Base-by-base conservation (phyloP, 768 basidiomycete species). In the Nevesoporus exiguus region DNA sequence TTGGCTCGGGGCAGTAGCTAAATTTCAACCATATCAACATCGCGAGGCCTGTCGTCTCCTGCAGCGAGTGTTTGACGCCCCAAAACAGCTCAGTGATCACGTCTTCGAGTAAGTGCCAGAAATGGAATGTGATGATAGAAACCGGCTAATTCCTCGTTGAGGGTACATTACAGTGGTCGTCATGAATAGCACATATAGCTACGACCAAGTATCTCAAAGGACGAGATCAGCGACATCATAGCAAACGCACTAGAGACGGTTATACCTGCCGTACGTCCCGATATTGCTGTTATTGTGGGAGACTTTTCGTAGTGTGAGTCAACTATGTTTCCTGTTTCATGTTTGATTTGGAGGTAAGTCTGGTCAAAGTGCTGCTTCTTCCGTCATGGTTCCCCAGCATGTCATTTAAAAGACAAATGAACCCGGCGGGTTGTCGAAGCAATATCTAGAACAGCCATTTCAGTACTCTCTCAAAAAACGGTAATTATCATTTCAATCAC, bases 51-150 rank as follows among this genome's bases (percentile, higher is more conserved):
- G 39, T 19, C 19, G 48, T 1, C 60, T 74, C 33, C 67, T 77
- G 31, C 63, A 55, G 5, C 65, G 60, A 7, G 60, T 77, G 15
- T 25, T 75, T 2, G 61, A 68, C n/a, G 42, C 59, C 7, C 72
- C 73, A 21, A 67, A 70, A 7, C 61, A 67, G 47, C 57, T 73
- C 21, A 31, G 64, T 10, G 66, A 65, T 21, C 71, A 73, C 41
- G 51, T 75, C 3, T 64, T 67, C 15, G 67, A 73, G 77, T 65
- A 22, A 19, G 63, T 37, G 8, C 30, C 7, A 24, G 15, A 6
- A 21, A 9, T 24, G 1, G 22, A 11, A 11, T 17, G 25, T 6
- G n/a, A 1, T 24, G 31, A 22, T 22, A 8, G 15, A 17, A n/a
- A 31, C 7, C 3, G 13, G 31, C 34, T 39, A 4, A 36, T 30